Conservation (phyloP, 192 early-diverging fungal genomes). For the Backusella parvicylindrica region DNA sequence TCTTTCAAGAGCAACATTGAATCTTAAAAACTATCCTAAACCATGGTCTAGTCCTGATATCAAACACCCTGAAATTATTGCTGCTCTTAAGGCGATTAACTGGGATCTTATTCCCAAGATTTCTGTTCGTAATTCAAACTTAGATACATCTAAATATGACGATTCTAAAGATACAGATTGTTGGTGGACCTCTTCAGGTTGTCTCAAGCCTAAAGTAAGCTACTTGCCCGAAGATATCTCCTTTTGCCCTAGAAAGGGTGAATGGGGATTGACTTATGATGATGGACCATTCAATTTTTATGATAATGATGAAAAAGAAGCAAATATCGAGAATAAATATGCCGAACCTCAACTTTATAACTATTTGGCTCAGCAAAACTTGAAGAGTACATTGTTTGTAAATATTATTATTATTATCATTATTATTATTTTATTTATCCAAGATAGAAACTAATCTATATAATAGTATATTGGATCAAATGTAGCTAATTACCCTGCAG, state of each 20-base stretch:
- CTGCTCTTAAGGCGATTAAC: conserved; percentile 40
- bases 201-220: background rate
- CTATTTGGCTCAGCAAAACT: conserved; percentile 11
- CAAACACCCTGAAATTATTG: conserved; percentile 30
- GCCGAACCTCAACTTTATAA: conserved; percentile 21
- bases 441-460: background rate
- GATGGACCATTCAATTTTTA: conserved; percentile 21
- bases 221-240: conserved; percentile 11
- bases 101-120: conserved; percentile 34
- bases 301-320: background rate
- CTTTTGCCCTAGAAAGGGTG: conserved; percentile 12
- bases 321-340: background rate
- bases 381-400: conserved; percentile 21
- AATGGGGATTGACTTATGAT: conserved; percentile 25
- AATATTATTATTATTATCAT: background rate
- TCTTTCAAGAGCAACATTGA: conserved; percentile 4
- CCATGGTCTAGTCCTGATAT: conserved; percentile 25
- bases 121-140: background rate
- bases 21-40: conserved; percentile 28
- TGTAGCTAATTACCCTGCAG: conserved; percentile 27
- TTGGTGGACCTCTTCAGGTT: conserved; percentile 17
- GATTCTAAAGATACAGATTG: conserved; percentile 8
- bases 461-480: conserved; percentile 33
- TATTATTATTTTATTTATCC: background rate
- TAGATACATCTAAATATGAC: conserved; percentile 1